phyloP scores from a whole-genome alignment of 176 grass and related monocot genomes.

The Dendrocalamus sinicus region DNA sequence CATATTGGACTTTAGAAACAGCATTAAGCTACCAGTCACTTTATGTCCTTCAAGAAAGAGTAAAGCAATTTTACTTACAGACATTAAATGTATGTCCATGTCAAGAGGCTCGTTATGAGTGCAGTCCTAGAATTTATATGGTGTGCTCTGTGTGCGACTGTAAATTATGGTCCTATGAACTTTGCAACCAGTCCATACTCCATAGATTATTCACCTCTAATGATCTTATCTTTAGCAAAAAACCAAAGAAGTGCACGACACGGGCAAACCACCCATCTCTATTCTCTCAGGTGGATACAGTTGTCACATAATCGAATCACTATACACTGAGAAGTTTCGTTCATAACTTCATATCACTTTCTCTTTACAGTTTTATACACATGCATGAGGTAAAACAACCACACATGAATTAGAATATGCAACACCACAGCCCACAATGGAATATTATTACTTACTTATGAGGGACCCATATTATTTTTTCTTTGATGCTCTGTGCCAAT shows the following conservation, averaged over 20 bases:
- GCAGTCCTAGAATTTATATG: background rate
- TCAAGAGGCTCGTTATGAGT: background rate
- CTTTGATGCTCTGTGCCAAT: background rate
- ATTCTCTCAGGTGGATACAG: background rate
- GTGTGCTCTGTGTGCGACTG: background rate
- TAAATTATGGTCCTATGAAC: background rate
- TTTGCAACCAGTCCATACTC: background rate
- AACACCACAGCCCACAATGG: background rate
- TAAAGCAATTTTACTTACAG: background rate
- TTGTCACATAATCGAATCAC: background rate
- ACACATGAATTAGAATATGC: background rate
- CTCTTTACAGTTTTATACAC: background rate
- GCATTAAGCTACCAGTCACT: background rate
- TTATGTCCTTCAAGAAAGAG: slow-evolving; percentile 1
- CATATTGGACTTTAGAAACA: slow-evolving; percentile 3
- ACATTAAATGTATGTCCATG: background rate
- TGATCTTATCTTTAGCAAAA: background rate
- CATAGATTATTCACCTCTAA: background rate
- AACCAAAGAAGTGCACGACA: background rate
- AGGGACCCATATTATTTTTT: background rate
- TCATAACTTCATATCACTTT: slow-evolving; percentile 14
- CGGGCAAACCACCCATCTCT: background rate
- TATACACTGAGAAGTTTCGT: background rate
- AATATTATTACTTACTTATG: background rate
- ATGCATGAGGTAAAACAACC: background rate